Conservation (phyloP, 257 asterid species). For the Dorcoceras hygrometricum region DNA sequence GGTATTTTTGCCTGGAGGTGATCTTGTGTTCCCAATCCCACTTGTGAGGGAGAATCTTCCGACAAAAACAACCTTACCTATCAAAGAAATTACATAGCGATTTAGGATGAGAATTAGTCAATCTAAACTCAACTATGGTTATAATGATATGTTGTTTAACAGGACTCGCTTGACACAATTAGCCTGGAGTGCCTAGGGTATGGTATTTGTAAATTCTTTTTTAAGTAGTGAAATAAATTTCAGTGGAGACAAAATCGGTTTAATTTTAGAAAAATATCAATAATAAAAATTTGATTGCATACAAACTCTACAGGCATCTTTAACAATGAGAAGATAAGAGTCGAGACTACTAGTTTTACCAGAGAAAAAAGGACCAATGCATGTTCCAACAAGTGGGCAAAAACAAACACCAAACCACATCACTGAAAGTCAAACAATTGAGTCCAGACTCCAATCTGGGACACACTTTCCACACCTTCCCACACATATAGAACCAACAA, state of each 20-base stretch:
- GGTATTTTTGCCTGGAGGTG: constrained; percentile 76
- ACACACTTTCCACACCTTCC: background rate
- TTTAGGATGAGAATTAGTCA: constrained; percentile 1
- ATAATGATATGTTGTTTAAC: background rate
- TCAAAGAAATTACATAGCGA: constrained; percentile 19
- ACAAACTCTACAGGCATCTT: background rate
- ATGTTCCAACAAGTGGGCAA: constrained; percentile 7
- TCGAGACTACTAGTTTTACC: constrained; percentile 1
- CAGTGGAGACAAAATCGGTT: too few species aligned
- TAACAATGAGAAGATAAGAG: constrained; percentile 6
- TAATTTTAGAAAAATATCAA: too few species aligned
- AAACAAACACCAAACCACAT: constrained; percentile 8
- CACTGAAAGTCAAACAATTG: background rate
- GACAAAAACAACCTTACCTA: constrained; percentile 81
- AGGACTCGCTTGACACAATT: background rate
- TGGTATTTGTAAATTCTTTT: background rate
- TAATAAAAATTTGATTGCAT: constrained; percentile 15
- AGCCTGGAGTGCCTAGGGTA: background rate
- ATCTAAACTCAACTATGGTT: constrained; percentile 13
- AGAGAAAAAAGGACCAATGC: constrained; percentile 6
- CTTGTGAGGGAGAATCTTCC: constrained; percentile 83
- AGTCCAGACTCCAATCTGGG: background rate
- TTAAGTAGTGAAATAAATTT: too few species aligned
- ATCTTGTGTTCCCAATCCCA: constrained; percentile 66
- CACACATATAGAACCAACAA: background rate